Evolutionary conservation across 179 eudicot species (phyloP).

Genomic region (Spergularia azorica): DNA sequence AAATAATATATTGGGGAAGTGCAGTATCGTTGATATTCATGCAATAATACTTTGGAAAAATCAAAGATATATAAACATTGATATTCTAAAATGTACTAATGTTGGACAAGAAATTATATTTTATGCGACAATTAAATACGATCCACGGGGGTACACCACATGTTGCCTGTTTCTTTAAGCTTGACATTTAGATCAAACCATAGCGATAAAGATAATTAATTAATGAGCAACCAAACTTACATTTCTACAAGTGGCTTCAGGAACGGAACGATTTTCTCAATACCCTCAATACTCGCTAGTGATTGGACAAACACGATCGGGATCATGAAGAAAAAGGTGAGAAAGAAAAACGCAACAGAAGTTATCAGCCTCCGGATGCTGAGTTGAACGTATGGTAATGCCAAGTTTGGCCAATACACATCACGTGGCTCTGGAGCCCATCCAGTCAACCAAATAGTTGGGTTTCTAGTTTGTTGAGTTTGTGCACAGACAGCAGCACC

Average conservation of each 20-base stretch:
- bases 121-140: not conserved
- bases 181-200: not conserved
- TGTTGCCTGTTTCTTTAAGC: not conserved
- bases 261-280: conserved; percentile 62
- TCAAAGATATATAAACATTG: not conserved
- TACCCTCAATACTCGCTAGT: conserved; percentile 82
- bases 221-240: conserved; percentile 48
- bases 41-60: not conserved
- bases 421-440: conserved; percentile 88
- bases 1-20: too few relatives aligned
- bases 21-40: too few relatives aligned
- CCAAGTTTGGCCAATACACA: conserved; percentile 68
- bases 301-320: conserved; percentile 87
- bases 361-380: conserved; percentile 72
- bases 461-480: conserved; percentile 79
- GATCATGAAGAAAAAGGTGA: conserved; percentile 90
- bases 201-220: not conserved
- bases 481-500: conserved; percentile 91
- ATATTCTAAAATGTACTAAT: too few relatives aligned
- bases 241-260: conserved; percentile 57
- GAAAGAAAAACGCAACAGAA: conserved; percentile 83
- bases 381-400: conserved; percentile 80
- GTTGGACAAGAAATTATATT: too few relatives aligned
- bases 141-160: not conserved
- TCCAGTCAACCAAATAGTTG: conserved; percentile 68